These are phyloP conservation scores for Fusarium sp. DNA, from an alignment of 2,329 filamentous ascomycete species.

Conservation along the genomic window DNA sequence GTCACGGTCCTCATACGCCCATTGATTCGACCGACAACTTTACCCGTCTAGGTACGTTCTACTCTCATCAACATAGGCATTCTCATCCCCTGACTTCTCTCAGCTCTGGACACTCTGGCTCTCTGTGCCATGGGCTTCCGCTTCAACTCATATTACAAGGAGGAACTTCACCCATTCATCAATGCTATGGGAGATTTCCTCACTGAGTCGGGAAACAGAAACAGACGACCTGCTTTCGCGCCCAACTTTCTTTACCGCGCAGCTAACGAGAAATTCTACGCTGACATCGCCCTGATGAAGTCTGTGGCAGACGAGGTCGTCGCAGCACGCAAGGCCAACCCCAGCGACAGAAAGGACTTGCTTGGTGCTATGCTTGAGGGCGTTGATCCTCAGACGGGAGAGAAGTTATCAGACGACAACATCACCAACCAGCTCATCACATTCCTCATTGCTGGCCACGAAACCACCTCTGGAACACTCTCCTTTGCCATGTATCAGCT, in stretches of 20 bases:
- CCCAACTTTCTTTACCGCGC: slow-evolving; percentile 62
- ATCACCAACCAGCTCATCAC: slow-evolving; percentile 80
- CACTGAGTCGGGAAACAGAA: slow-evolving; percentile 65
- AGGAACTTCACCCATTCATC: slow-evolving; percentile 78
- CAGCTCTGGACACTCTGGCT: slow-evolving; percentile 77
- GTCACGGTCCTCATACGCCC: slow-evolving; percentile 68
- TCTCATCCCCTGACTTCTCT: background rate
- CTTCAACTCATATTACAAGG: slow-evolving; percentile 81
- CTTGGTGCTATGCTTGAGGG: slow-evolving; percentile 78
- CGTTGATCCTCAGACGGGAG: slow-evolving; percentile 75
- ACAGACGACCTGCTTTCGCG: slow-evolving; percentile 61
- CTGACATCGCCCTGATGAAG: slow-evolving; percentile 68
- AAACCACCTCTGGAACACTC: slow-evolving; percentile 77
- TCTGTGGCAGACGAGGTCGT: slow-evolving; percentile 72
- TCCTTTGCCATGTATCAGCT: slow-evolving; percentile 76
- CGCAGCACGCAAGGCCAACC: slow-evolving; percentile 67
- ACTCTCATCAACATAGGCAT: no score
- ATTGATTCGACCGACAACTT: slow-evolving; percentile 76
- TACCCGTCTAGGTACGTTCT: slow-evolving; percentile 66
- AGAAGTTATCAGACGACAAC: slow-evolving; percentile 71
- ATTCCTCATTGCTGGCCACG: slow-evolving; percentile 78
- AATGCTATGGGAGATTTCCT: slow-evolving; percentile 76
- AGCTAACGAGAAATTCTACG: slow-evolving; percentile 64
- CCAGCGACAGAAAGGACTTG: slow-evolving; percentile 73
- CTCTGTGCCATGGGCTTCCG: slow-evolving; percentile 79